Evolutionary conservation across 192 early-diverging fungal species (phyloP).

Genomic region (Coemansia sp.): DNA sequence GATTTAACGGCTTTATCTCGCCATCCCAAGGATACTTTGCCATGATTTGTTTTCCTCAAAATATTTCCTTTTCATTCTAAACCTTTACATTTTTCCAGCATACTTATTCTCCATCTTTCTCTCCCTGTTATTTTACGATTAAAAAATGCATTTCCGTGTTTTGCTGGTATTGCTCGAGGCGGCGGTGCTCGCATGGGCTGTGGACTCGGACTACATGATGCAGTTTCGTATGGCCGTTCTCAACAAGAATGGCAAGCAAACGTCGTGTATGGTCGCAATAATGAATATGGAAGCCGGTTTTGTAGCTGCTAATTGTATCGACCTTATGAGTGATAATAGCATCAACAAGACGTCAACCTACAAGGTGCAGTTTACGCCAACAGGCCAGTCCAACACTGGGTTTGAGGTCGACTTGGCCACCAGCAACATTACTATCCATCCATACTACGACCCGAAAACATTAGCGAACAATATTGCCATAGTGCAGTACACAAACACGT

Average conservation of each 20-base stretch:
- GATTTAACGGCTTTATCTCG: too few species aligned
- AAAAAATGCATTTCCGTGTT: background rate
- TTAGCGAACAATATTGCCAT: constrained; percentile 32
- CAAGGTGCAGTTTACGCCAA: constrained; percentile 17
- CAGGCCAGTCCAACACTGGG: background rate
- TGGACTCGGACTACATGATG: background rate
- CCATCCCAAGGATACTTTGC: too few species aligned
- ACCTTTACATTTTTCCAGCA: too few species aligned
- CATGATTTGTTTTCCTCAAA: too few species aligned
- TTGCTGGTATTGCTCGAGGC: background rate
- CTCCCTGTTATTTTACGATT: background rate
- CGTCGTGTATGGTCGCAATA: constrained; percentile 46
- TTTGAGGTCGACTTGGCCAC: background rate
- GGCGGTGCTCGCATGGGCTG: background rate
- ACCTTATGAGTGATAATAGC: constrained; percentile 2
- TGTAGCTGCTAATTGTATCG: constrained; percentile 44
- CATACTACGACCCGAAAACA: constrained; percentile 14
- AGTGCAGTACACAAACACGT: background rate
- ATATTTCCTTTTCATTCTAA: too few species aligned
- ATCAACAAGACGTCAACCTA: constrained; percentile 16
- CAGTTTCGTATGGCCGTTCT: background rate
- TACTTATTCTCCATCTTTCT: too few species aligned
- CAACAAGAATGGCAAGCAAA: constrained; percentile 33
- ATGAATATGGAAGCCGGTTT: constrained; percentile 29
- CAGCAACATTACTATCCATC: constrained; percentile 12